Conservation (phyloP, 2,329 filamentous ascomycete genomes). For the Neonectria coccinea region DNA sequence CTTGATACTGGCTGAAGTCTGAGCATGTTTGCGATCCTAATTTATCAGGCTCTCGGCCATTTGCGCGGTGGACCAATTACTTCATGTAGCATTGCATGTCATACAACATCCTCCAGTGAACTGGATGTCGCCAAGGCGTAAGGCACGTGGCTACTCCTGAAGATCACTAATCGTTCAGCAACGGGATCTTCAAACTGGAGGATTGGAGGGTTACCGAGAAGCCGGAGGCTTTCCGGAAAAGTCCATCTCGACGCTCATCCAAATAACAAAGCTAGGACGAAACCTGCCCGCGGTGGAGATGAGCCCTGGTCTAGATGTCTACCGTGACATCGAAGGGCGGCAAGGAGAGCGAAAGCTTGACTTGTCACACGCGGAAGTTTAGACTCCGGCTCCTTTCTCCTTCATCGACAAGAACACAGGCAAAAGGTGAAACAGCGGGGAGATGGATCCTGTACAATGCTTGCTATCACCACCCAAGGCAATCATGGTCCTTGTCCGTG, state of each 20-base stretch:
- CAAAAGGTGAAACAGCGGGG: neutral
- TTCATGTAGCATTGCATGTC: neutral
- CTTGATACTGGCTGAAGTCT: neutral
- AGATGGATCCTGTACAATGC: neutral
- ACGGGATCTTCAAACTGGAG: neutral
- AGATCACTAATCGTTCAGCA: constrained; percentile 5
- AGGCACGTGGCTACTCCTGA: constrained; percentile 14
- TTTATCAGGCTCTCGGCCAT: neutral
- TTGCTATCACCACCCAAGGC: neutral
- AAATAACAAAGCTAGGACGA: constrained; percentile 11
- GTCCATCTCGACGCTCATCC: constrained; percentile 5
- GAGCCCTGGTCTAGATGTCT: neutral
- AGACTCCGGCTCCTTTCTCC: neutral
- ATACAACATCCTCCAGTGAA: neutral
- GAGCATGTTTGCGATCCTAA: neutral
- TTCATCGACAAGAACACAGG: neutral
- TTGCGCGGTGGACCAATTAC: neutral
- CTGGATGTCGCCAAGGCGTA: neutral
- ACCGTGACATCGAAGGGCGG: neutral
- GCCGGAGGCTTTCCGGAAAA: neutral
- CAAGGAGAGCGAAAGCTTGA: neutral
- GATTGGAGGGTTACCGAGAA: neutral
- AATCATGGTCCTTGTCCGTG: neutral
- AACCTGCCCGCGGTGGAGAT: neutral
- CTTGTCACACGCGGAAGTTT: constrained; percentile 1